A percentile compares a stretch with the other conserved stretches of the same genome.
Evolutionary conservation across 305 asterid species (phyloP).

Genomic region (Solanum hybrid): DNA sequence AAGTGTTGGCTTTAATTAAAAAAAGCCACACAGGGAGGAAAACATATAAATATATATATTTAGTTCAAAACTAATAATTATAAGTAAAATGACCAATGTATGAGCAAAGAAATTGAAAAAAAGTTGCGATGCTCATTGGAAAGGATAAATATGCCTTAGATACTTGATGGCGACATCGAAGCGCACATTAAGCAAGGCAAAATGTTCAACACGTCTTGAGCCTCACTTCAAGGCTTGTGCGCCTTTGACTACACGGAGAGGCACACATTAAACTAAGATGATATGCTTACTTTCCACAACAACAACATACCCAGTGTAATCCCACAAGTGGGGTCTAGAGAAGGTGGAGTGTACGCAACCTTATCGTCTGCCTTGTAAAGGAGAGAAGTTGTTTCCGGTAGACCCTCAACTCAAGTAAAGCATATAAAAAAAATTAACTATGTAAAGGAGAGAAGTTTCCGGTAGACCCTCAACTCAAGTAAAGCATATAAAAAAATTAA

Average conservation of each 20-base stretch:
- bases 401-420: not conserved
- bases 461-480: not conserved
- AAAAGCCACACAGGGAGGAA: not conserved
- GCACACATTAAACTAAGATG: not conserved
- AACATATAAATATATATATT: not conserved
- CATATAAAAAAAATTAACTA: too few species aligned
- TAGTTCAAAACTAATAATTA: not conserved
- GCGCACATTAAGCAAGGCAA: not conserved
- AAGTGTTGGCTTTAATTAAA: not conserved
- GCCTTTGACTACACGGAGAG: not conserved
- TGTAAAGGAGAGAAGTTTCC: not conserved
- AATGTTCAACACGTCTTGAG: not conserved
- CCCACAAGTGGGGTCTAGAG: not conserved
- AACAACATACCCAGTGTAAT: not conserved
- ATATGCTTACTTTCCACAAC: not conserved
- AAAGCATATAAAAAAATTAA: not conserved
- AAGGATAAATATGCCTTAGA: not conserved
- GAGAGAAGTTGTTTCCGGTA: not conserved
- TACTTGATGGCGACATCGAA: not conserved
- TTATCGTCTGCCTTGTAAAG: not conserved
- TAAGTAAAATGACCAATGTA: too few species aligned
- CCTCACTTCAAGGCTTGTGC: not conserved
- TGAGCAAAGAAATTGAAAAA: not conserved
- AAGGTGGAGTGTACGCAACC: not conserved
- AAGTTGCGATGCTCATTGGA: not conserved